These are phyloP conservation scores for Sanguinoderma infundibulare DNA, from an alignment of 1,284 basidiomycete genomes.

Conservation along the genomic window DNA sequence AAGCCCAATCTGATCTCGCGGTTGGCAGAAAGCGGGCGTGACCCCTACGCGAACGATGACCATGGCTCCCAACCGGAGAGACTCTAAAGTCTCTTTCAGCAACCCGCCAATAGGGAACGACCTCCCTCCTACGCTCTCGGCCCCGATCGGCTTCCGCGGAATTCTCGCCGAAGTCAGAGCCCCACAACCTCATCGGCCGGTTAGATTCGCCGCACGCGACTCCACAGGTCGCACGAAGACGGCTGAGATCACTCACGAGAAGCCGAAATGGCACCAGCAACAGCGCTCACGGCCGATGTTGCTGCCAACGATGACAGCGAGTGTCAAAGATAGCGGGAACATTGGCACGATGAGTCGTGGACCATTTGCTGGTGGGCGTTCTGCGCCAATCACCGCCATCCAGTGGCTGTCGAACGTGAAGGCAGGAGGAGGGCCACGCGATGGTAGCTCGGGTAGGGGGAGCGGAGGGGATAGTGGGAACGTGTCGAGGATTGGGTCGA, in stretches of 20 bases:
- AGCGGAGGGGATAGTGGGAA: constrained; percentile 53
- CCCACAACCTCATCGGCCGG: constrained; percentile 41
- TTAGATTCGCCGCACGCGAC: constrained; percentile 11
- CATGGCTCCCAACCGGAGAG: constrained; percentile 12
- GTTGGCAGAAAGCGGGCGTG: constrained; percentile 29
- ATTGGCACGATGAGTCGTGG: constrained; percentile 64
- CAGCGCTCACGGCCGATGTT: constrained; percentile 14
- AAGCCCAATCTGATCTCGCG: background rate
- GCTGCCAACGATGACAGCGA: constrained; percentile 9
- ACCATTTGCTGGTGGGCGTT: constrained; percentile 50
- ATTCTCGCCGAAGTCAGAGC: constrained; percentile 75
- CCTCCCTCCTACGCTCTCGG: constrained; percentile 53
- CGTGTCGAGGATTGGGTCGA: constrained; percentile 34
- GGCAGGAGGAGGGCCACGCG: constrained; percentile 53
- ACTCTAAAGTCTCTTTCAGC: constrained; percentile 37
- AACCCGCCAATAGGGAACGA: constrained; percentile 35
- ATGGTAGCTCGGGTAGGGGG: constrained; percentile 55
- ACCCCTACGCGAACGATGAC: constrained; percentile 23
- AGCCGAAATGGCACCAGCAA: background rate
- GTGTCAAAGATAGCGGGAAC: constrained; percentile 23
- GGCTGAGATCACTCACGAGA: constrained; percentile 1
- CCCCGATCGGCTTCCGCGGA: constrained; percentile 65
- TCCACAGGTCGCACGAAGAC: constrained; percentile 17
- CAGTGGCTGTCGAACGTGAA: constrained; percentile 77
- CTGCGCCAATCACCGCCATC: constrained; percentile 62